Evolutionary conservation across 352 stramenopile genomes (phyloP).

Genomic region (Plasmopara muralis): DNA sequence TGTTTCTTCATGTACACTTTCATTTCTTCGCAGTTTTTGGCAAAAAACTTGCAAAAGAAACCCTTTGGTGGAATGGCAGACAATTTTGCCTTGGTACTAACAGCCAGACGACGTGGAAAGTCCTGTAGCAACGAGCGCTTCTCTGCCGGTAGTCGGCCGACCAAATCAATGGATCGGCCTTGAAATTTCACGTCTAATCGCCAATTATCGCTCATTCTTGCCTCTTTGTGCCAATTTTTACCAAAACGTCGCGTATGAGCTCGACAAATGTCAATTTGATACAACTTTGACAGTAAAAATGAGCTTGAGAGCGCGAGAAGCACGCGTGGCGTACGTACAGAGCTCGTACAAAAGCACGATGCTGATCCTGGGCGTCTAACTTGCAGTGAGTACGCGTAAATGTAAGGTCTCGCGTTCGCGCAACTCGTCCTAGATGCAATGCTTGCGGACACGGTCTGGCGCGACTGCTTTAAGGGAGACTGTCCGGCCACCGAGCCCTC

Average conservation of each 20-base stretch:
- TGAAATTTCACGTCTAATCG: constrained; percentile 84
- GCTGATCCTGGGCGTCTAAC: constrained; percentile 3
- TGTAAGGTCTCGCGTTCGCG: not conserved
- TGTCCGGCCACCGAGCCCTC: constrained; percentile 13
- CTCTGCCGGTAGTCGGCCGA: constrained; percentile 70
- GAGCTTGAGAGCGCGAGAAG: constrained; percentile 2
- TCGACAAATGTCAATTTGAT: not conserved
- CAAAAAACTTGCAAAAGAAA: constrained; percentile 87
- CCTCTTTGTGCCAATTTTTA: not conserved
- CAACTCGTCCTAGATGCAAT: not conserved
- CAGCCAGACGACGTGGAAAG: constrained; percentile 65
- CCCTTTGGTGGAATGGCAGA: constrained; percentile 75
- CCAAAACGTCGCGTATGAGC: not conserved
- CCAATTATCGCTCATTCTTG: constrained; percentile 66
- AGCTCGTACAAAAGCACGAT: constrained; percentile 1
- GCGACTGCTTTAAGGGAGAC: constrained; percentile 15
- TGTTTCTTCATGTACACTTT: constrained; percentile 86
- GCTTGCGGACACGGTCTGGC: constrained; percentile 12
- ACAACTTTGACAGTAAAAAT: not conserved
- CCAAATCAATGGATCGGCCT: constrained; percentile 55
- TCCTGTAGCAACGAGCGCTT: constrained; percentile 72
- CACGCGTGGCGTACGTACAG: constrained; percentile 1
- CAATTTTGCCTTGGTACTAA: constrained; percentile 76
- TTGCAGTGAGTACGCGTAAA: constrained; percentile 2
- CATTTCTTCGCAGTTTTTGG: constrained; percentile 79